Conservation (phyloP, 805 yeast species). For the Hanseniaspora hatyaiensis region DNA sequence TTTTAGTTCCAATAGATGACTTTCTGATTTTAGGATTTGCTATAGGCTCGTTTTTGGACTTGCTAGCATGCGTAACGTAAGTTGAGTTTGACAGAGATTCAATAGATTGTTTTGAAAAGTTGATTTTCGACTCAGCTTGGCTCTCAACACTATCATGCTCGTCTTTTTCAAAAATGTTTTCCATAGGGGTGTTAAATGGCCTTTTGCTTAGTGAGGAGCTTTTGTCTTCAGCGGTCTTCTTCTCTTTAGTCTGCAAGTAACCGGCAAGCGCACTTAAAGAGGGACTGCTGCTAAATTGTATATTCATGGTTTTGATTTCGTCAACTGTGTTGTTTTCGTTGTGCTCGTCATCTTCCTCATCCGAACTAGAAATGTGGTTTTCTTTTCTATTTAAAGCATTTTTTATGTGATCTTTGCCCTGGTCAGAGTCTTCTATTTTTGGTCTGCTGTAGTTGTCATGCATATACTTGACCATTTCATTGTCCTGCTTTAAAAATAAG, state of each 20-base stretch:
- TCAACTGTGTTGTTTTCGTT: not conserved
- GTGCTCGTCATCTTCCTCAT: conserved; percentile 1
- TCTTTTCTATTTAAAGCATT: too few relatives aligned
- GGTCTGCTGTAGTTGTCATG: not conserved
- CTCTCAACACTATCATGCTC: not conserved
- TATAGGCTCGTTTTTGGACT: not conserved
- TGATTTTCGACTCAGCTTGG: not conserved
- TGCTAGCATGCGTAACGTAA: too few relatives aligned
- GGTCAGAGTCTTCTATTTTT: not conserved
- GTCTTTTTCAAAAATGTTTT: conserved; percentile 19
- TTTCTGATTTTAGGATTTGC: not conserved
- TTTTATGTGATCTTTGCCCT: too few relatives aligned
- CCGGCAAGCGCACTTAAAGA: conserved; percentile 35
- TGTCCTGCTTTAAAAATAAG: conserved; percentile 23
- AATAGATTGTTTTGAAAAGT: not conserved
- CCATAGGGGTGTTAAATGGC: conserved; percentile 9
- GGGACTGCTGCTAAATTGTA: conserved; percentile 35
- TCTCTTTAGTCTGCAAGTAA: conserved; percentile 31
- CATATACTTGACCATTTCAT: conserved; percentile 10
- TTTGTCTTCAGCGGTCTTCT: conserved; percentile 21
- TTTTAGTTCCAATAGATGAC: conserved; percentile 16
- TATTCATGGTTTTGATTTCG: conserved; percentile 15
- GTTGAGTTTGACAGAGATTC: too few relatives aligned
- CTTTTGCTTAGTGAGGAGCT: conserved; percentile 22
- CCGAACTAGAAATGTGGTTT: not conserved